These are phyloP conservation scores for Penicillium sp. DNA, from an alignment of 2,329 filamentous ascomycete species.

Conservation along the genomic window DNA sequence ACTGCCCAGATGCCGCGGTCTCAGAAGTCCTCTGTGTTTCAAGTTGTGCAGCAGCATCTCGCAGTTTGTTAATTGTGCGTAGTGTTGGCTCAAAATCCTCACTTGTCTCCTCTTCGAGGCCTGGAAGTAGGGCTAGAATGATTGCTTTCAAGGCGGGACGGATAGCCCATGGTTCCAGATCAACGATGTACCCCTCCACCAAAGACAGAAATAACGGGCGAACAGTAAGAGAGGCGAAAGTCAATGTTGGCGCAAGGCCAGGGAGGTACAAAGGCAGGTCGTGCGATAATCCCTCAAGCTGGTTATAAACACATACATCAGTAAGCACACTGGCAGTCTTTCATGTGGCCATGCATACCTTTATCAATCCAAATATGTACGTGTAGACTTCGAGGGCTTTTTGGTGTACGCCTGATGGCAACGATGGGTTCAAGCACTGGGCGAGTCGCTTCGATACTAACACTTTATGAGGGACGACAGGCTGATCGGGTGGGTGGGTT, in stretches of 20 bases:
- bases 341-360: constrained; percentile 46
- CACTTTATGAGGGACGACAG: constrained; percentile 74
- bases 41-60: constrained; percentile 55
- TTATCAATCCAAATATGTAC: constrained; percentile 83
- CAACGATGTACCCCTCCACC: constrained; percentile 75
- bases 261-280: constrained; percentile 88
- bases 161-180: constrained; percentile 66
- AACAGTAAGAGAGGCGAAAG: constrained; percentile 90
- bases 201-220: constrained; percentile 81
- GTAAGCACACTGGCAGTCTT: not conserved
- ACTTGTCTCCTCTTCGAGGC: constrained; percentile 91
- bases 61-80: constrained; percentile 73
- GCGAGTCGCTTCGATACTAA: constrained; percentile 85
- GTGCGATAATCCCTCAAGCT: constrained; percentile 69
- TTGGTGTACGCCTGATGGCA: constrained; percentile 96
- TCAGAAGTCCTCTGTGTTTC: constrained; percentile 52
- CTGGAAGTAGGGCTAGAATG: constrained; percentile 82
- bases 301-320: constrained; percentile 18
- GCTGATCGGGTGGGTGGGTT: constrained; percentile 69
- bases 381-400: constrained; percentile 93
- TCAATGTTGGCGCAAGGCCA: constrained; percentile 81
- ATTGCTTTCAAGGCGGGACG: constrained; percentile 88
- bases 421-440: constrained; percentile 88
- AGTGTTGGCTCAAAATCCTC: constrained; percentile 93
- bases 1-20: constrained; percentile 66